Percentiles rank a stretch among this genome's conserved stretches.
Conservation (phyloP, 305 asterid species). For the Solanum chacoense region DNA sequence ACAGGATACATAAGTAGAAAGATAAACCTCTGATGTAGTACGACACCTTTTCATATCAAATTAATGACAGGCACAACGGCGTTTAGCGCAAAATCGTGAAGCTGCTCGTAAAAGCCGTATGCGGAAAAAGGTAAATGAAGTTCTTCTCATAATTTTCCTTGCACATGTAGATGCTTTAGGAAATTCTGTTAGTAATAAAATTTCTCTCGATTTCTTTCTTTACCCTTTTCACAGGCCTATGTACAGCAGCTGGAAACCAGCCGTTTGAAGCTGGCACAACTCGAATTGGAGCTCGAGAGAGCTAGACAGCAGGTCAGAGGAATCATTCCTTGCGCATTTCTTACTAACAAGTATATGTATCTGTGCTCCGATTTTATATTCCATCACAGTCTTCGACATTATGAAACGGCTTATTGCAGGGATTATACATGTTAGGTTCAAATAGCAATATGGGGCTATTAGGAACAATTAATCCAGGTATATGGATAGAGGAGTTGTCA, state of each 20-base stretch:
- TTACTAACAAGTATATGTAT: neutral
- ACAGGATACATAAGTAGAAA: neutral
- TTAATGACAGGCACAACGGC: constrained; percentile 48
- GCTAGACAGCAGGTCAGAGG: constrained; percentile 54
- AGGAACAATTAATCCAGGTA: constrained; percentile 48
- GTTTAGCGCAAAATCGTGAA: constrained; percentile 89
- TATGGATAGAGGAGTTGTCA: neutral
- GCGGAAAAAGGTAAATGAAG: constrained; percentile 59
- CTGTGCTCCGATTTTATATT: neutral
- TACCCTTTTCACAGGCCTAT: constrained; percentile 43
- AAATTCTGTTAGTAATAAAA: neutral
- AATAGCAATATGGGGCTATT: constrained; percentile 34
- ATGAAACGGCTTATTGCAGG: constrained; percentile 22
- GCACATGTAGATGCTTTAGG: neutral
- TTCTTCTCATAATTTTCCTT: neutral
- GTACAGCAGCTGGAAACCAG: constrained; percentile 84
- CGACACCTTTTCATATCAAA: neutral
- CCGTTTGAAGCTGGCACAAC: constrained; percentile 82
- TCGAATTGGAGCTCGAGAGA: constrained; percentile 71
- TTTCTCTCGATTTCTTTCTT: neutral
- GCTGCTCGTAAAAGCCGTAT: constrained; percentile 91
- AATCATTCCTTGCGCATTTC: neutral
- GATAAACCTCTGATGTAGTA: neutral
- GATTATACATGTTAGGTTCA: constrained; percentile 43
- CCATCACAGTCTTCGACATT: neutral